Percentiles rank a stretch among this genome's conserved stretches.
Evolutionary conservation across 352 stramenopile species (phyloP).

Genomic region (Pythium chondricola): DNA sequence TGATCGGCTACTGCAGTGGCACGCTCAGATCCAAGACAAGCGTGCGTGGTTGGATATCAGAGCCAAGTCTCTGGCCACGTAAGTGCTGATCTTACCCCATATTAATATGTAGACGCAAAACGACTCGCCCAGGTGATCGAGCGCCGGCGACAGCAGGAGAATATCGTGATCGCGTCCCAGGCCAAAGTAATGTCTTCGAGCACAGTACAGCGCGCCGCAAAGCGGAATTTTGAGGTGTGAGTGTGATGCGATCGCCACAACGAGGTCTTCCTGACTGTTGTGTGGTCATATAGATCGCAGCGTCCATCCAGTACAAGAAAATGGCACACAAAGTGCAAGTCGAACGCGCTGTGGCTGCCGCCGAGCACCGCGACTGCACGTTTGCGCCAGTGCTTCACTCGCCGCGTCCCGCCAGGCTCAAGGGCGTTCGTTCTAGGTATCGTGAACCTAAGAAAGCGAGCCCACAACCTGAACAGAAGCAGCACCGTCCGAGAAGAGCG

Average conservation of each 20-base stretch:
- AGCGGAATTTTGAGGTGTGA: slow-evolving; percentile 30
- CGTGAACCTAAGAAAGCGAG: too few relatives aligned
- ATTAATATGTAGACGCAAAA: background rate
- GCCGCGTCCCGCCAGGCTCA: background rate
- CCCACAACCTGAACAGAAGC: background rate
- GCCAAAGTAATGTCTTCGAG: slow-evolving; percentile 13
- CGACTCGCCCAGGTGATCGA: background rate
- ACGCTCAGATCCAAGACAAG: slow-evolving; percentile 1
- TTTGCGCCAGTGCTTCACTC: slow-evolving; percentile 27
- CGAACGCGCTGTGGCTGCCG: slow-evolving; percentile 20
- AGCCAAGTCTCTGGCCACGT: too few relatives aligned
- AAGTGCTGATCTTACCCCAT: too few relatives aligned
- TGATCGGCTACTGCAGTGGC: slow-evolving; percentile 9
- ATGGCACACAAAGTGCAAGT: slow-evolving; percentile 15
- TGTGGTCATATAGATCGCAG: slow-evolving; percentile 11
- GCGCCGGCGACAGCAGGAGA: slow-evolving; percentile 19
- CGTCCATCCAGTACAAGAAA: slow-evolving; percentile 30
- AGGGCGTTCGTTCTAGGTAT: slow-evolving; percentile 1
- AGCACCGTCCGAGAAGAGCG: background rate
- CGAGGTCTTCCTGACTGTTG: background rate
- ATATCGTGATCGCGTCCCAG: slow-evolving; percentile 13
- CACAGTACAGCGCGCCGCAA: slow-evolving; percentile 21
- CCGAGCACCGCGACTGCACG: slow-evolving; percentile 25
- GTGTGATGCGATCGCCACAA: background rate
- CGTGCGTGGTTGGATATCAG: slow-evolving; percentile 4